A percentile compares a stretch with the other conserved stretches of the same genome.
phyloP scores from a whole-genome alignment of 768 basidiomycete genomes.

The Boletus subparvulus region DNA sequence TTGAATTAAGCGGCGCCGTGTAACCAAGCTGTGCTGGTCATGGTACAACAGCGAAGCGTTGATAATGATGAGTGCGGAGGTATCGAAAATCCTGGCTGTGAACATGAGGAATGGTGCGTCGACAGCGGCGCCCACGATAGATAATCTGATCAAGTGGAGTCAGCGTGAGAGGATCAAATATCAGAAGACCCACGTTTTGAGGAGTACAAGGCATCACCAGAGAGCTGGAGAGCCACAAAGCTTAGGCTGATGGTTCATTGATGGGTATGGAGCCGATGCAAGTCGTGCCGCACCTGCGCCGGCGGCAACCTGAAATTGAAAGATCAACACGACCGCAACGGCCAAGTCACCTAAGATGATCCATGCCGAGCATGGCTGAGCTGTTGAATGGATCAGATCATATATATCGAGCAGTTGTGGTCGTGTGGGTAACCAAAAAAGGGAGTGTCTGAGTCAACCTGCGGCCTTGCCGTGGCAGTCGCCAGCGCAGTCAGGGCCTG shows the following conservation, averaged over 20 bases:
- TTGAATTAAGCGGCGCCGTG: not conserved
- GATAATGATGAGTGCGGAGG: not conserved
- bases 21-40: not conserved
- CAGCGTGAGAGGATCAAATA: conserved; percentile 13
- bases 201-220: not conserved
- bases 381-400: not conserved
- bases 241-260: not conserved
- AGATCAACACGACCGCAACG: not conserved
- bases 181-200: not conserved
- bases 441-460: conserved; percentile 16
- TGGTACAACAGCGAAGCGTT: not conserved
- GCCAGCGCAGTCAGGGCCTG: conserved; percentile 32
- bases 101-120: conserved; percentile 25
- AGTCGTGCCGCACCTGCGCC: not conserved
- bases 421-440: conserved; percentile 21
- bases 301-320: not conserved
- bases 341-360: not conserved
- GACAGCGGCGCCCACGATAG: conserved; percentile 6
- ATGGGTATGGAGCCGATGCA: not conserved
- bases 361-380: not conserved
- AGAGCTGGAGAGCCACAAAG: conserved; percentile 8
- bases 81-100: conserved; percentile 3
- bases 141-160: not conserved
- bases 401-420: not conserved
- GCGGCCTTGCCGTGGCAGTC: conserved; percentile 21